These are phyloP conservation scores for Microsporum audouinii DNA, from an alignment of 2,329 filamentous ascomycete genomes.

Conservation along the genomic window DNA sequence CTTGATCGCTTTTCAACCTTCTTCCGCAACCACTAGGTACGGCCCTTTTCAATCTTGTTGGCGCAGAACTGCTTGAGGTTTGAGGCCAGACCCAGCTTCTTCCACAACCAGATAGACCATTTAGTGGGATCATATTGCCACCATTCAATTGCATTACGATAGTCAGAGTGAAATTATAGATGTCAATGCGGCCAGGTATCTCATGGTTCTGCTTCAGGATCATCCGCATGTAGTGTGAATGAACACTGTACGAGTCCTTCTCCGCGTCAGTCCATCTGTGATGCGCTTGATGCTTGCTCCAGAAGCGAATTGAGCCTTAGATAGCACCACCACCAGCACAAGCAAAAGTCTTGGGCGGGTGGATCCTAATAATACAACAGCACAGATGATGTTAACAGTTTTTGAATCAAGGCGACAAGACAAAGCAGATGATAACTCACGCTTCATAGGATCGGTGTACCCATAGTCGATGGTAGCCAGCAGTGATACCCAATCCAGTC, in stretches of 20 bases:
- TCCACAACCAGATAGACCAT: slow-evolving; percentile 77
- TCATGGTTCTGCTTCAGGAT: slow-evolving; percentile 88
- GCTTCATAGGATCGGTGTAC: slow-evolving; percentile 77
- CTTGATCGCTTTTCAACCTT: slow-evolving; percentile 75
- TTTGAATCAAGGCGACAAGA: too few relatives aligned
- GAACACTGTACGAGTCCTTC: slow-evolving; percentile 82
- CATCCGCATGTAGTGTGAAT: slow-evolving; percentile 84
- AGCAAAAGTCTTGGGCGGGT: slow-evolving; percentile 69
- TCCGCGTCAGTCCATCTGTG: slow-evolving; percentile 88
- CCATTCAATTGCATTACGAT: slow-evolving; percentile 85
- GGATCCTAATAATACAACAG: slow-evolving; percentile 24
- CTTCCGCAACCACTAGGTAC: slow-evolving; percentile 80
- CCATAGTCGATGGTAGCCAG: slow-evolving; percentile 70
- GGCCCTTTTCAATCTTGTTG: slow-evolving; percentile 89
- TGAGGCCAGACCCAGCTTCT: slow-evolving; percentile 70
- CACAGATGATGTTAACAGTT: too few relatives aligned
- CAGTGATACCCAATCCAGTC: too few relatives aligned
- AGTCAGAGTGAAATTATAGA: slow-evolving; percentile 78
- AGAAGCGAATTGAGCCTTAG: slow-evolving; percentile 79
- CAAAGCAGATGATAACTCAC: background rate
- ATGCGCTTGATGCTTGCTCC: slow-evolving; percentile 78
- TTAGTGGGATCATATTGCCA: slow-evolving; percentile 88
- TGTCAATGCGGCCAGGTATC: slow-evolving; percentile 75
- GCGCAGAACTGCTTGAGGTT: slow-evolving; percentile 82
- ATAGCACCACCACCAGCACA: slow-evolving; percentile 72